Evolutionary conservation across 2,329 filamentous ascomycete genomes (phyloP), one percentile per base, ranked within the genome.

Genomic region (Arthrocladium fulminans): DNA sequence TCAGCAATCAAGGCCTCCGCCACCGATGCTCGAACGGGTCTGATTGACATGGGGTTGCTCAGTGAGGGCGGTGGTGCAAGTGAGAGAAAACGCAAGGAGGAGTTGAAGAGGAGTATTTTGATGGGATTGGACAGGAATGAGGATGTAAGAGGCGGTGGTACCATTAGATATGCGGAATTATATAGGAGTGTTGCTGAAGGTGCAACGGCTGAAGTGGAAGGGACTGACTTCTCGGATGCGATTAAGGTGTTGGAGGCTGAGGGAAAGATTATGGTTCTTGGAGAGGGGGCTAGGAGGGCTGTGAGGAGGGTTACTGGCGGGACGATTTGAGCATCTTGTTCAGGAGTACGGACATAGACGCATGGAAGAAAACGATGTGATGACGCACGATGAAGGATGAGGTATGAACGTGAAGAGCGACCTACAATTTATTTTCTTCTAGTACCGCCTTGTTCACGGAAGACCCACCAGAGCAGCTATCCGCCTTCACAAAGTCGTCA

Each of bases 31-130:
- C 77, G 94, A 59, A 87, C 83, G 0, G 92, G 92, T 48, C 76
- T 95, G 49, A 97, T 98, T 61, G 92, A 98, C 64, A 97, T 98
- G 92, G 85, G 86, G 48, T 73, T 98, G 42, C 73, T 98, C 54
- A 96, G 89, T 0, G 92, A 97, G 63, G 92, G 92, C n/a, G 94
- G 87, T 2, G 88, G 84, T 58, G 82, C 88, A 0, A 81, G 81
- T n/a, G 92, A 97, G 65, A 76, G 92, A 44, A 82, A 86, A 63
- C 75, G 87, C 55, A 85, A 83, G 63, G 81, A 84, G 32, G 89
- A 96, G 64, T 71, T 98, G 60, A 94, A 94, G 74, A 79, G 77
- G 49, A 88, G 84, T 0, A 74, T 94, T 0, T 64, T 94, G 27
- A 72, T 70, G 27, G 71, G 88, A 17, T 67, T 98, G 10, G 90